Evolutionary conservation across 441 rosid species (phyloP).

Genomic region (Populus hybrid): DNA sequence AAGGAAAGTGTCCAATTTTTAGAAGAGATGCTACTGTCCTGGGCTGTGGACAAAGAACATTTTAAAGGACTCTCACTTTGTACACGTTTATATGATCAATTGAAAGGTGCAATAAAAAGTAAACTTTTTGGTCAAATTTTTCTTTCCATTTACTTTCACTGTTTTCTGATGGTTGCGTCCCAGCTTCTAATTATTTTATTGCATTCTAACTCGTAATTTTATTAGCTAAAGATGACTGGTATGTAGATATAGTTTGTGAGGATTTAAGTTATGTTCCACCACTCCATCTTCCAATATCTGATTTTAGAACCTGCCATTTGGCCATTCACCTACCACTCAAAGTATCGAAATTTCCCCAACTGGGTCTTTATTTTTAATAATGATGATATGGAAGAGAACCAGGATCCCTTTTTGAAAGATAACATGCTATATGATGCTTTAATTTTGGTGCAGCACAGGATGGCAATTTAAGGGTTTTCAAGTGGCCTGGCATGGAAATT

Average conservation of each 20-base stretch:
- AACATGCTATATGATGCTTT: constrained; percentile 38
- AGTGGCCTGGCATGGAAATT: constrained; percentile 88
- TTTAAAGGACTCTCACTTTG: neutral
- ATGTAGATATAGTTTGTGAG: neutral
- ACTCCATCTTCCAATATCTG: neutral
- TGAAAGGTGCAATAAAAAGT: constrained; percentile 1
- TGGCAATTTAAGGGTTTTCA: constrained; percentile 77
- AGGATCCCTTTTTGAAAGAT: constrained; percentile 10
- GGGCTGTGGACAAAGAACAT: neutral
- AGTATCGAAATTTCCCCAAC: neutral
- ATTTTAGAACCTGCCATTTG: neutral
- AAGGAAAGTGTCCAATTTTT: neutral
- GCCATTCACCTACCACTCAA: neutral
- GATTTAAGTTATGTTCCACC: neutral
- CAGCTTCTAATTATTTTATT: neutral
- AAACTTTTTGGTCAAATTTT: neutral
- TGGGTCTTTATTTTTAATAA: constrained; percentile 1
- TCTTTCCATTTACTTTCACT: neutral
- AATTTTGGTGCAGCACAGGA: constrained; percentile 82
- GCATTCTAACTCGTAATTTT: neutral
- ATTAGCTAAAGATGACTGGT: neutral
- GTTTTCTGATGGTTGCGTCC: neutral
- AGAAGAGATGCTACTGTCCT: constrained; percentile 4
- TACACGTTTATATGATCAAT: neutral
- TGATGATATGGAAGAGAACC: neutral